These are phyloP conservation scores for Rhipidocladum racemiflorum DNA, from an alignment of 176 grass and related monocot genomes.

Conservation along the genomic window DNA sequence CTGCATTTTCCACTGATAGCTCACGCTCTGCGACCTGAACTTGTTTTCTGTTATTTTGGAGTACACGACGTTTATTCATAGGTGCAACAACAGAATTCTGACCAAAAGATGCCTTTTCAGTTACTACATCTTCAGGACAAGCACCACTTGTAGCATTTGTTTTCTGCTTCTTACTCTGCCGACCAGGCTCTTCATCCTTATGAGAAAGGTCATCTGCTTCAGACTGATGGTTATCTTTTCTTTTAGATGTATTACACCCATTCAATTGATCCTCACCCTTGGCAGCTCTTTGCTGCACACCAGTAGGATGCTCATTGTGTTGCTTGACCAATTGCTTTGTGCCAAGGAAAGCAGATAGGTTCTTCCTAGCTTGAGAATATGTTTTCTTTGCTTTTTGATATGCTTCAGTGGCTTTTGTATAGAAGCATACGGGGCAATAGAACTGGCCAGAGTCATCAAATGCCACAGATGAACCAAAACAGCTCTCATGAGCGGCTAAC, in stretches of 20 bases:
- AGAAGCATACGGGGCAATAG: constrained; percentile 50
- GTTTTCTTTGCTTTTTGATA: constrained; percentile 40
- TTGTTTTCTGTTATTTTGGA: constrained; percentile 19
- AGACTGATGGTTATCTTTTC: constrained; percentile 11
- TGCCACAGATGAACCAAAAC: constrained; percentile 26
- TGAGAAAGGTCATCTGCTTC: constrained; percentile 6
- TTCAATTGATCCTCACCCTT: constrained; percentile 19
- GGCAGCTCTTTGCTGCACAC: not conserved
- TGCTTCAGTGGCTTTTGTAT: constrained; percentile 29
- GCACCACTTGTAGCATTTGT: constrained; percentile 17
- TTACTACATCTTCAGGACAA: not conserved
- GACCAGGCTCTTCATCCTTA: not conserved
- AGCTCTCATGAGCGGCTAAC: constrained; percentile 32
- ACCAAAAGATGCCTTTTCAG: constrained; percentile 8
- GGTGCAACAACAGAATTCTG: not conserved
- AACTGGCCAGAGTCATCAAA: constrained; percentile 30
- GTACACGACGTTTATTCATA: constrained; percentile 6
- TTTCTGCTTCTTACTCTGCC: constrained; percentile 20
- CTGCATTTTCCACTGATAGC: constrained; percentile 15
- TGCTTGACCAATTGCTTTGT: not conserved
- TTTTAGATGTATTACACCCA: constrained; percentile 12
- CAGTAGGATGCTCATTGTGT: not conserved
- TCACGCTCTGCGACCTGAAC: constrained; percentile 11
- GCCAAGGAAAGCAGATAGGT: constrained; percentile 31
- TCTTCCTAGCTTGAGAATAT: constrained; percentile 35